These are phyloP conservation scores for Nannochloris sp. DNA, from an alignment of 139 green algal species.

Conservation along the genomic window DNA sequence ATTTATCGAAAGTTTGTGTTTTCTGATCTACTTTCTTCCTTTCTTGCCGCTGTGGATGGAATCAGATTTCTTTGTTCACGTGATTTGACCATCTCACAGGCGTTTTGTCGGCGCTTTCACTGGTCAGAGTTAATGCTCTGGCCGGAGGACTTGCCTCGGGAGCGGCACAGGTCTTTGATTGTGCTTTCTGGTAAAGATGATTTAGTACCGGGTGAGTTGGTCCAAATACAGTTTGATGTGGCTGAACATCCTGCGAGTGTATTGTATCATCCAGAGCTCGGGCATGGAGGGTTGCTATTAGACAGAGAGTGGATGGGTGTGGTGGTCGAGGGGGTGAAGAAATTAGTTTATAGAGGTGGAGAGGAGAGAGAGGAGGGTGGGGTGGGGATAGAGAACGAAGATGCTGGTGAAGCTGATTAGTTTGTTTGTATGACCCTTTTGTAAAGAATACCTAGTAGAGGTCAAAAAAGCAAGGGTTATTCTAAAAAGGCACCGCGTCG, in stretches of 20 bases:
- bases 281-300: conserved; percentile 43
- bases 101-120: conserved; percentile 47
- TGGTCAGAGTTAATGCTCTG: conserved; percentile 47
- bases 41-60: conserved; percentile 8
- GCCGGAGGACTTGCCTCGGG: conserved; percentile 40
- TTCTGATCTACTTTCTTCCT: background rate
- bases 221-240: conserved; percentile 26
- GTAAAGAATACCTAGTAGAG: too few species aligned
- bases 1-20: conserved; percentile 24
- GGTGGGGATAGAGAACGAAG: too few species aligned
- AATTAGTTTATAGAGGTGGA: background rate
- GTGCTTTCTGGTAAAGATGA: conserved; percentile 34
- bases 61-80: conserved; percentile 31
- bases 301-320: conserved; percentile 14
- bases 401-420: too few species aligned
- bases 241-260: conserved; percentile 12
- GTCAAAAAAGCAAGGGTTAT: too few species aligned
- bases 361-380: too few species aligned
- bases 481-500: background rate
- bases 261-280: conserved; percentile 33
- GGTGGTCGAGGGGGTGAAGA: conserved; percentile 15
- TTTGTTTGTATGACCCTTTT: too few species aligned
- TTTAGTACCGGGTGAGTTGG: conserved; percentile 33
- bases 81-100: conserved; percentile 45
- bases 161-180: conserved; percentile 12